phyloP scores from a whole-genome alignment of 1,284 basidiomycete species.

The Moesziomyces sp. region DNA sequence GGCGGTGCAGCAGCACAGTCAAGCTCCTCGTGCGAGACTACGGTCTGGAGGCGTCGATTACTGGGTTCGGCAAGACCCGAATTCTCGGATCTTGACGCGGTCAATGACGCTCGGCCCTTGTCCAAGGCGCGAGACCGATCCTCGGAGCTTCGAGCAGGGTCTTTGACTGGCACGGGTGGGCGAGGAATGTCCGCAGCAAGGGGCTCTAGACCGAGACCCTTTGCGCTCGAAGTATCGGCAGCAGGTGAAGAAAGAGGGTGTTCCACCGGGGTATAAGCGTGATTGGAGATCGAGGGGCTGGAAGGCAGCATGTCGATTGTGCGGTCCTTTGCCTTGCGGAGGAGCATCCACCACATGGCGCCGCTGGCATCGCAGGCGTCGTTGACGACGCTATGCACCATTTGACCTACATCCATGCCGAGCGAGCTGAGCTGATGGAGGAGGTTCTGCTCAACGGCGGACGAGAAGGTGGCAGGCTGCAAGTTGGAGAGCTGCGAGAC shows the following conservation, averaged over 20 bases:
- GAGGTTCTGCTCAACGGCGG: constrained; percentile 79
- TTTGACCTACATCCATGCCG: constrained; percentile 92
- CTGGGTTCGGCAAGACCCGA: constrained; percentile 18
- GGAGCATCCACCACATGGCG: constrained; percentile 96
- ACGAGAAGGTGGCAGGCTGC: constrained; percentile 84
- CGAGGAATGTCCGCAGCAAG: background rate
- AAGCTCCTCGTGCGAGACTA: constrained; percentile 45
- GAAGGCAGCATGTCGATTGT: constrained; percentile 9
- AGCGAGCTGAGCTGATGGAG: constrained; percentile 79
- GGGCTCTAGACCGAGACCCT: constrained; percentile 1
- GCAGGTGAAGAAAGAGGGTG: background rate
- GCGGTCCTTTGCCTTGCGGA: constrained; percentile 77
- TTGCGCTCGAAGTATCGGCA: background rate
- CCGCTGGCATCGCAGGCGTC: constrained; percentile 93
- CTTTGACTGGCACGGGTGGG: constrained; percentile 38
- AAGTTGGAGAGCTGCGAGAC: constrained; percentile 77
- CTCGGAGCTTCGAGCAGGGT: constrained; percentile 32
- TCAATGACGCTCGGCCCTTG: constrained; percentile 1
- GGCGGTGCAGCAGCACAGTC: constrained; percentile 7
- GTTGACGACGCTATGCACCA: constrained; percentile 87
- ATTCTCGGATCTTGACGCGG: constrained; percentile 24
- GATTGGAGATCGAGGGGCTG: constrained; percentile 2
- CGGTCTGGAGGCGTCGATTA: constrained; percentile 35
- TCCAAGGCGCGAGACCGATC: constrained; percentile 15
- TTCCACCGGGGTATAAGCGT: background rate